Conservation (phyloP, 1,284 basidiomycete genomes). For the Retiboletus flavoniger region DNA sequence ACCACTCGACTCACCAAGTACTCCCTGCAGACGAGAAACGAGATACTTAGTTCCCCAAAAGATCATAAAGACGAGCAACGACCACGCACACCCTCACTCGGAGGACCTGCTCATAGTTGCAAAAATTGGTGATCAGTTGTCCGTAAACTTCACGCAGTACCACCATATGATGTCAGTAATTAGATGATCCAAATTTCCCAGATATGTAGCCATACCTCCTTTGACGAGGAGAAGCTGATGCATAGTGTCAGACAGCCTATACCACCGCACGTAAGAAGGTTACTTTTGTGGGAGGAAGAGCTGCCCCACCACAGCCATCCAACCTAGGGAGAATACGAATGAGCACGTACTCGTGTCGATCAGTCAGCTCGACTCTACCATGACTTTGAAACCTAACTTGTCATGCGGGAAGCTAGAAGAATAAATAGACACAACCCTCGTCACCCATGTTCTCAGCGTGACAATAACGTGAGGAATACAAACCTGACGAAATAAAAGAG, state of each 20-base stretch:
- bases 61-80: neutral
- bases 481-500: slow-evolving; percentile 25
- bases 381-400: slow-evolving; percentile 3
- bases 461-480: neutral
- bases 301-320: slow-evolving; percentile 19
- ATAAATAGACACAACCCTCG: neutral
- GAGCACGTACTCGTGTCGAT: neutral
- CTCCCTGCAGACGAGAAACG: slow-evolving; percentile 5
- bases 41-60: neutral
- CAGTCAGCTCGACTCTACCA: slow-evolving; percentile 12
- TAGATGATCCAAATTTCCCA: neutral
- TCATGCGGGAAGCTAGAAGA: slow-evolving; percentile 14
- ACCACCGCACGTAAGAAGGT: neutral
- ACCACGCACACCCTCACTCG: slow-evolving; percentile 17
- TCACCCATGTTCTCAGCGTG: neutral
- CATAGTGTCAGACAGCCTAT: slow-evolving; percentile 17
- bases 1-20: slow-evolving; percentile 17
- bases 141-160: slow-evolving; percentile 13
- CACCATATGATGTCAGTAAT: slow-evolving; percentile 6
- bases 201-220: slow-evolving; percentile 17
- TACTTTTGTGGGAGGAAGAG: neutral
- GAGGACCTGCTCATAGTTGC: slow-evolving; percentile 12
- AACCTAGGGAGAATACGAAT: slow-evolving; percentile 11
- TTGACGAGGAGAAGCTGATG: slow-evolving; percentile 23
- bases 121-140: slow-evolving; percentile 19